Conservation (phyloP, 257 asterid genomes). For the Apocynum venetum region DNA sequence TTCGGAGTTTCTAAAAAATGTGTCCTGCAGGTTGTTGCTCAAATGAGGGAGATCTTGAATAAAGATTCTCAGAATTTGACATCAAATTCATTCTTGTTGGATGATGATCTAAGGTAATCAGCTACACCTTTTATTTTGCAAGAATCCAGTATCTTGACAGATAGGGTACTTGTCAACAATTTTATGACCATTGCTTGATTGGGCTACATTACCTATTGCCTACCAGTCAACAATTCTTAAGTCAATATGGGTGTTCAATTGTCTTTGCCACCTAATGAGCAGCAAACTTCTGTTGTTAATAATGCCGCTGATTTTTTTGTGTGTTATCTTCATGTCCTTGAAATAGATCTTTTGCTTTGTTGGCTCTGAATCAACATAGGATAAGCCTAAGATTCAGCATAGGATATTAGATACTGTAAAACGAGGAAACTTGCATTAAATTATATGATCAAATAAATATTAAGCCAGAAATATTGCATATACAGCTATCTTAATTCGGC, state of each 20-base stretch:
- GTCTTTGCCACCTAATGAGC: not conserved
- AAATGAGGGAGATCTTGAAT: constrained; percentile 89
- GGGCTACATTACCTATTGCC: not conserved
- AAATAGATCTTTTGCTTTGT: not conserved
- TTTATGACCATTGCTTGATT: not conserved
- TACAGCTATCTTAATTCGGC: not conserved
- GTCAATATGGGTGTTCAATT: not conserved
- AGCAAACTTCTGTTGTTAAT: not conserved
- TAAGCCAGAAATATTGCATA: not conserved
- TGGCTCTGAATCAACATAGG: not conserved
- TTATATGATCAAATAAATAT: not conserved
- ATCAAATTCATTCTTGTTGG: constrained; percentile 91
- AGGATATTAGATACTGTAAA: not conserved
- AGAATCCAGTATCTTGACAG: not conserved
- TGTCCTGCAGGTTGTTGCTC: constrained; percentile 79
- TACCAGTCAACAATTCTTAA: too few relatives aligned
- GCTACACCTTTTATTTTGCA: not conserved
- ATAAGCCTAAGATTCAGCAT: not conserved
- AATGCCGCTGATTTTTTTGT: not conserved
- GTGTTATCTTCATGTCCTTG: not conserved
- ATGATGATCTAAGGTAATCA: constrained; percentile 89
- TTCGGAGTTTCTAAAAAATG: constrained; percentile 1
- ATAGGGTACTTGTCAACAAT: not conserved
- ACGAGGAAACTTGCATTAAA: too few relatives aligned
- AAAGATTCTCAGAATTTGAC: constrained; percentile 85